phyloP scores from a whole-genome alignment of 2,329 filamentous ascomycete species.

The Colletotrichum sp. region DNA sequence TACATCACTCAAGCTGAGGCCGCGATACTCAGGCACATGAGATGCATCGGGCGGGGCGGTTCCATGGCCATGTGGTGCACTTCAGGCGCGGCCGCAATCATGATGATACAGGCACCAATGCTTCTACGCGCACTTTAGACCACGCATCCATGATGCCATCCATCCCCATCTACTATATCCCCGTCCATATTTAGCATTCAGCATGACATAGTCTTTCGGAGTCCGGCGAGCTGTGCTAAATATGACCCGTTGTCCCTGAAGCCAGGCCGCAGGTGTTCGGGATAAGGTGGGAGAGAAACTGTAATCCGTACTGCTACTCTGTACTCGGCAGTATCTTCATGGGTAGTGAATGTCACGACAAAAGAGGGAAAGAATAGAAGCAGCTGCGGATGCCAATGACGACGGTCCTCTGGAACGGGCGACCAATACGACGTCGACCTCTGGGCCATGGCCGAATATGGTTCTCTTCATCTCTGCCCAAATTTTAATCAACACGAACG shows the following conservation, averaged over 20 bases:
- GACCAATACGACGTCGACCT: background rate
- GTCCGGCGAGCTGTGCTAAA: slow-evolving; percentile 6
- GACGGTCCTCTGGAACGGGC: background rate
- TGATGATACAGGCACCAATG: background rate
- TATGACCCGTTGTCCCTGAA: background rate
- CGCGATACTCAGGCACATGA: background rate
- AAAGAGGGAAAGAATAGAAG: background rate
- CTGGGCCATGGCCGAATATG: background rate
- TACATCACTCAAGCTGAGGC: background rate
- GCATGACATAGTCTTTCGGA: slow-evolving; percentile 6
- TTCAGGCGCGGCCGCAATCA: slow-evolving; percentile 2
- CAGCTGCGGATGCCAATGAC: background rate
- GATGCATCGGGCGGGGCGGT: background rate
- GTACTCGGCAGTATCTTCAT: background rate
- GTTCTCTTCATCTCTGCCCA: slow-evolving; percentile 8
- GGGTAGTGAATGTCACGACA: background rate
- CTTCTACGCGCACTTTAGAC: background rate
- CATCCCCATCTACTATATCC: background rate
- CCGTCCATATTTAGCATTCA: slow-evolving; percentile 7
- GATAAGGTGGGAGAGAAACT: background rate
- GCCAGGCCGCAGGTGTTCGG: background rate
- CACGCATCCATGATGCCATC: background rate
- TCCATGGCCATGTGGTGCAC: background rate
- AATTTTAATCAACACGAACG: slow-evolving; percentile 13
- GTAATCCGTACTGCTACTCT: background rate